Base-by-base conservation (phyloP, 1,284 basidiomycete genomes). In the Paramarasmius palmivorus region DNA sequence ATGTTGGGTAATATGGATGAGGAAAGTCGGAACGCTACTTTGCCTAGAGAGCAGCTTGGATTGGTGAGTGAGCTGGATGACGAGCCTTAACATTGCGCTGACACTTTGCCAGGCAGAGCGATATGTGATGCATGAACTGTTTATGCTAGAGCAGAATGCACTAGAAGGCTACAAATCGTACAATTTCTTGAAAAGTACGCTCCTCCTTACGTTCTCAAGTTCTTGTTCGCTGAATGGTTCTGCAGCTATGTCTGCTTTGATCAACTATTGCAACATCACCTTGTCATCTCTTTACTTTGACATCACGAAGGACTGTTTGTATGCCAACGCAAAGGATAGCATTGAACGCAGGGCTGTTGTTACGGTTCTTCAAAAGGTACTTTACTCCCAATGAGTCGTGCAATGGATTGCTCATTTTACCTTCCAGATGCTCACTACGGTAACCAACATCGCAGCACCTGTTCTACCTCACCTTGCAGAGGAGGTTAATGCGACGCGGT, bases 391-490 rank as follows among this genome's bases (percentile, higher is more conserved):
- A 19, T 4, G 7, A 41, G 6, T 40, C 37, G 6, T 40, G 37
- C 3, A 25, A 48, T 23, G 3, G 37, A 53, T 17, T 12, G 19
- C 26, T 7, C 35, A 19, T 44, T 25, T 25, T 25, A 17, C 14
- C 41, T 12, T 49, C 4, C 63, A 94, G 92, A 76, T 89, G 35
- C 68, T 98, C 48, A 70, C 76, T 22, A 86, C 84, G 0, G 81
- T 95, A 70, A 83, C 83, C 0, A 79, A 79, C 5, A 79, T 95
- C 14, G 74, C 96, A 40, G 92, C 93, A 0, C 97, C 96, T 0
- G 86, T 98, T 25, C 76, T 92, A 4, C 96, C 97, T 2, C 91
- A 97, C 65, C 80, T 98, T 2, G 91, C 93, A 0, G 95, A 98
- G 71, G 96, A 99, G 67, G 84, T 97, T 46, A 80, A 91, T 61